Conservation (phyloP, 768 basidiomycete species). For the Pleurotus giganteus region DNA sequence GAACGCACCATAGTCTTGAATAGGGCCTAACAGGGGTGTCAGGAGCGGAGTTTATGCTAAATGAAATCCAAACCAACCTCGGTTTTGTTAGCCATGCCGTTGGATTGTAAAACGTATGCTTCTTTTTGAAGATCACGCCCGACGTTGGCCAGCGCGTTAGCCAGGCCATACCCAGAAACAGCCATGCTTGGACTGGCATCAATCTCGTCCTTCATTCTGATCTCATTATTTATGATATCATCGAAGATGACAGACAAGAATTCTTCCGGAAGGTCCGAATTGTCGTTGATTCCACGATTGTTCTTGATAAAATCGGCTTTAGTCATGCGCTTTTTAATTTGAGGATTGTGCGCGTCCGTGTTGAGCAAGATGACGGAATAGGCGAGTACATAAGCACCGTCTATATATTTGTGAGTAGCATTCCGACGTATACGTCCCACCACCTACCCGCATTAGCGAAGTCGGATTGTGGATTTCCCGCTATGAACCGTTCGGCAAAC, state of each 20-base stretch:
- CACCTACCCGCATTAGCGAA: constrained; percentile 92
- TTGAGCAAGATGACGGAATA: constrained; percentile 96
- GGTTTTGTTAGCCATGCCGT: constrained; percentile 95
- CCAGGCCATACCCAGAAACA: constrained; percentile 65
- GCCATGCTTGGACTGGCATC: constrained; percentile 52
- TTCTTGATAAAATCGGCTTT: constrained; percentile 90
- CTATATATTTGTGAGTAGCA: constrained; percentile 33
- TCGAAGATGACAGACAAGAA: constrained; percentile 78
- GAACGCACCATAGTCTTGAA: constrained; percentile 91
- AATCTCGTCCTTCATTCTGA: constrained; percentile 97
- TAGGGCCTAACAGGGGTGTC: constrained; percentile 56
- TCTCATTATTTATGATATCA: constrained; percentile 89
- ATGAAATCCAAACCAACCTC: constrained; percentile 53
- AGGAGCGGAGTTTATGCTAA: constrained; percentile 10
- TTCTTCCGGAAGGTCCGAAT: constrained; percentile 84
- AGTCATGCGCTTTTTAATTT: constrained; percentile 93
- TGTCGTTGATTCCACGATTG: constrained; percentile 95
- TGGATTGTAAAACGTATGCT: constrained; percentile 92
- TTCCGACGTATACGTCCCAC: not conserved
- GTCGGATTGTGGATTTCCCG: constrained; percentile 75
- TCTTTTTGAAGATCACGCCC: constrained; percentile 95
- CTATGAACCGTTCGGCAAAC: constrained; percentile 96
- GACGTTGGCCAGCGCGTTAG: constrained; percentile 81
- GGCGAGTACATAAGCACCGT: constrained; percentile 92
- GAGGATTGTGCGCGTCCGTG: constrained; percentile 95